Conservation (phyloP, 495 filamentous ascomycete species). For the Talaromyces liani region DNA sequence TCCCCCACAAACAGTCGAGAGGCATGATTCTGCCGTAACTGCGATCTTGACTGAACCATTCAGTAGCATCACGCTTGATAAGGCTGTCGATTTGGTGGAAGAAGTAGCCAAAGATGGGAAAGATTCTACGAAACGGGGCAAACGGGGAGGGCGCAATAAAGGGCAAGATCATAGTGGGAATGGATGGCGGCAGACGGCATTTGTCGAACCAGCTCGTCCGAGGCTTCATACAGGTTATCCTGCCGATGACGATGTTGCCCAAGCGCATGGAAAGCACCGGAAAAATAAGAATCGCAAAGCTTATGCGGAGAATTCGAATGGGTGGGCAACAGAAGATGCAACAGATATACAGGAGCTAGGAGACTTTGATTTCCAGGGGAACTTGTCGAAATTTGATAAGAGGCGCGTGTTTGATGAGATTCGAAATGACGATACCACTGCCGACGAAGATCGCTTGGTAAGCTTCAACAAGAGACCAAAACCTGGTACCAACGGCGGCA, state of each 20-base stretch:
- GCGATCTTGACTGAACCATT: slow-evolving; percentile 36
- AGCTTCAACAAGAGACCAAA: slow-evolving; percentile 75
- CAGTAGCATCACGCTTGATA: slow-evolving; percentile 31
- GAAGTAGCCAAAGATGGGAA: slow-evolving; percentile 2
- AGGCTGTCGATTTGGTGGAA: slow-evolving; percentile 10
- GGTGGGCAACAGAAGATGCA: slow-evolving; percentile 94
- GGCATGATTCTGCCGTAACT: slow-evolving; percentile 17
- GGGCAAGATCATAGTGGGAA: slow-evolving; percentile 39
- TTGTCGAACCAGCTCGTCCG: slow-evolving; percentile 53
- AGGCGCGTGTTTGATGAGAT: slow-evolving; percentile 80
- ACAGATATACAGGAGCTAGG: slow-evolving; percentile 93
- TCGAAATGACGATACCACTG: slow-evolving; percentile 75
- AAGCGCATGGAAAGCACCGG: slow-evolving; percentile 31
- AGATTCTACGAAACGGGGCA: slow-evolving; percentile 22
- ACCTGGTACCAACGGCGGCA: slow-evolving; percentile 72
- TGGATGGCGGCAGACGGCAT: slow-evolving; percentile 80
- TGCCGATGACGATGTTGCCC: slow-evolving; percentile 9
- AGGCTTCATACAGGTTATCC: slow-evolving; percentile 13
- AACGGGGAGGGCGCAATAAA: slow-evolving; percentile 29
- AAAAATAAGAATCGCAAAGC: slow-evolving; percentile 48
- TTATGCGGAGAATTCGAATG: slow-evolving; percentile 60
- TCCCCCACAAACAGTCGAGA: slow-evolving; percentile 10
- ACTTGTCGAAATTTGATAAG: slow-evolving; percentile 92
- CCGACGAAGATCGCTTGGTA: slow-evolving; percentile 82
- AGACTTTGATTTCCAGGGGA: slow-evolving; percentile 87